Base-by-base conservation (phyloP, 2,329 filamentous ascomycete genomes). In the Pseudocercospora macadamiae region DNA sequence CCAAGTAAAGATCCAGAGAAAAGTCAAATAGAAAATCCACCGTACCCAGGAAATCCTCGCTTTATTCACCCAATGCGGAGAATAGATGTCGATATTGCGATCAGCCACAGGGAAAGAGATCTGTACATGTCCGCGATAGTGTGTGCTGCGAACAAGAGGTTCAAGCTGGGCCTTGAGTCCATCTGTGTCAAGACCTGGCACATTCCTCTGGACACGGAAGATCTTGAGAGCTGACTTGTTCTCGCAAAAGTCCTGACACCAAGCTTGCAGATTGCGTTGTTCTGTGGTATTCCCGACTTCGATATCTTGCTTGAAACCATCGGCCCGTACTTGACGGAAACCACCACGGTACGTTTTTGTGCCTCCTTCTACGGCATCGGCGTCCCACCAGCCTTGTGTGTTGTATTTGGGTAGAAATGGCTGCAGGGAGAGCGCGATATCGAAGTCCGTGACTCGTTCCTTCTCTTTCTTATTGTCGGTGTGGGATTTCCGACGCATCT, bases 1-100 rank as follows among this genome's bases (percentile, higher is more conserved):
- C 89, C 89, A 92, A 2, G 83, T 78, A 65, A 92, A 79, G 57
- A 92, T 68, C 81, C 89, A 89, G 10, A 89, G 73, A 60, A 91
- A 84, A 0, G 86, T 86, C 4, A 89, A 71, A 69, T 84, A 86
- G 75, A 87, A 90, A 8, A 90, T 44, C 79, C 84, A 83, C 39
- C 82, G 77, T 44, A 91, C 77, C 86, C 86, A 90, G 5, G 80
- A 86, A 45, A 86, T 76, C 0, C 89, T 84, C 83, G 87, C 89
- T 26, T 78, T 74, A 69, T 90, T 91, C 60, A 85, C 77, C 51
- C 76, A 79, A 64, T 83, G 84, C 3, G 82, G 78, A 54, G 84
- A 89, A 75, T 88, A 89, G 0, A 90, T 79, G 52, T 88, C 82
- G 18, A 89, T 77, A 19, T 77, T 76, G 12, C 76, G 75, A 64